Conservation (phyloP, 208 protist genomes). For the Leishmania tarentolae region DNA sequence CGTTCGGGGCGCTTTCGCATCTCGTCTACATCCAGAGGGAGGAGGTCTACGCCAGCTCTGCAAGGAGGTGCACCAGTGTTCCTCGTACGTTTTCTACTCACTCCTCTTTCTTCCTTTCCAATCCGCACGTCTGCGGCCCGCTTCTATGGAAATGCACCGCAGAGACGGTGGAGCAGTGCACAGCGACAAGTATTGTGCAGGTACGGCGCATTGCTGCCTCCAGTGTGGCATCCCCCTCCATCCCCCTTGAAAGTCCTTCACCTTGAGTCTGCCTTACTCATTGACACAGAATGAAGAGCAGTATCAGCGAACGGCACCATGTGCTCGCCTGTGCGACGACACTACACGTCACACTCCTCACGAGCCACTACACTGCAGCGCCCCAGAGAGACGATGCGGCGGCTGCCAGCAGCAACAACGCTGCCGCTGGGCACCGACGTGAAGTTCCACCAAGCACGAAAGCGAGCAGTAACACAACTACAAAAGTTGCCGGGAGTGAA, state of each 20-base stretch:
- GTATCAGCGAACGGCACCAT: background rate
- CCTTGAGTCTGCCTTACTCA: background rate
- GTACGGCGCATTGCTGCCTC: background rate
- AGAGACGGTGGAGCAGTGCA: background rate
- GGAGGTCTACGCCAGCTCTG: background rate
- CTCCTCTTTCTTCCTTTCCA: background rate
- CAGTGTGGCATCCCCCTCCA: background rate
- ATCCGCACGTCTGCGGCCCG: background rate
- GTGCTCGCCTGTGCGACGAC: constrained; percentile 19
- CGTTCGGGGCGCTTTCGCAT: background rate
- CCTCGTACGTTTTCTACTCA: background rate
- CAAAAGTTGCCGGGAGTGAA: constrained; percentile 15
- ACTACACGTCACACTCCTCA: constrained; percentile 28
- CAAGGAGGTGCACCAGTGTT: background rate
- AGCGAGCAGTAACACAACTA: background rate
- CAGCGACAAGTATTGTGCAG: background rate
- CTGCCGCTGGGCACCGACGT: constrained; percentile 1
- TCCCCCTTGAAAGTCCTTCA: background rate
- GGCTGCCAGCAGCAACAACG: background rate
- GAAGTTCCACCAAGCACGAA: constrained; percentile 11
- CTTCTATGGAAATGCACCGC: background rate
- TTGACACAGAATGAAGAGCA: background rate
- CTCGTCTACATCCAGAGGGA: background rate
- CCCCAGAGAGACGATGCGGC: constrained; percentile 8
- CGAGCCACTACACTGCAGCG: constrained; percentile 19